A percentile compares a stretch with the other conserved stretches of the same genome.
Conservation (phyloP, 768 basidiomycete genomes). For the Podaxis pistillaris region DNA sequence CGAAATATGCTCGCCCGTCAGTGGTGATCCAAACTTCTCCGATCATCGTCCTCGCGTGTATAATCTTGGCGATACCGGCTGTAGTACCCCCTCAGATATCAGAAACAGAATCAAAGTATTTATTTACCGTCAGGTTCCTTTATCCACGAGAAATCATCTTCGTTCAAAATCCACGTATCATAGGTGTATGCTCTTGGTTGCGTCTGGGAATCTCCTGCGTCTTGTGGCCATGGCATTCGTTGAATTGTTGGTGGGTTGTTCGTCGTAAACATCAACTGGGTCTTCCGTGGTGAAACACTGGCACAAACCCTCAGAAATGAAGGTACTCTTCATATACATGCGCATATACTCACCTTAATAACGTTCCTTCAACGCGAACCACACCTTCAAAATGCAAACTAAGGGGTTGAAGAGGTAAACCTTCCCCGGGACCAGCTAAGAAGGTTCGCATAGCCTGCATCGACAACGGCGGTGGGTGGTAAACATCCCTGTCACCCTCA, state of each 20-base stretch:
- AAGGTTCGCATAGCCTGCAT: constrained; percentile 64
- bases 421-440: constrained; percentile 80
- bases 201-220: constrained; percentile 34
- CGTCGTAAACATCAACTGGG: constrained; percentile 73
- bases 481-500: constrained; percentile 51
- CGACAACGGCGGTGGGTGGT: constrained; percentile 51
- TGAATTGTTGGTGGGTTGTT: constrained; percentile 73
- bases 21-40: constrained; percentile 85
- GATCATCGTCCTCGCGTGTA: constrained; percentile 53
- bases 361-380: constrained; percentile 69
- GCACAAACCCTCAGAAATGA: constrained; percentile 1
- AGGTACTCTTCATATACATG: not conserved
- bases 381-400: constrained; percentile 78
- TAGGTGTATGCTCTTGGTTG: constrained; percentile 40
- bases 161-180: constrained; percentile 70
- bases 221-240: constrained; percentile 79
- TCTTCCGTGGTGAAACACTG: constrained; percentile 74
- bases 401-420: constrained; percentile 63
- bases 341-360: constrained; percentile 54
- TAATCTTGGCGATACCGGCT: constrained; percentile 72
- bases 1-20: constrained; percentile 81
- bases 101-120: not conserved
- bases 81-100: not conserved
- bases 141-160: constrained; percentile 71
- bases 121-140: constrained; percentile 66